phyloP scores from a whole-genome alignment of 2,329 filamentous ascomycete genomes.

The Trichophyton benhamiae region DNA sequence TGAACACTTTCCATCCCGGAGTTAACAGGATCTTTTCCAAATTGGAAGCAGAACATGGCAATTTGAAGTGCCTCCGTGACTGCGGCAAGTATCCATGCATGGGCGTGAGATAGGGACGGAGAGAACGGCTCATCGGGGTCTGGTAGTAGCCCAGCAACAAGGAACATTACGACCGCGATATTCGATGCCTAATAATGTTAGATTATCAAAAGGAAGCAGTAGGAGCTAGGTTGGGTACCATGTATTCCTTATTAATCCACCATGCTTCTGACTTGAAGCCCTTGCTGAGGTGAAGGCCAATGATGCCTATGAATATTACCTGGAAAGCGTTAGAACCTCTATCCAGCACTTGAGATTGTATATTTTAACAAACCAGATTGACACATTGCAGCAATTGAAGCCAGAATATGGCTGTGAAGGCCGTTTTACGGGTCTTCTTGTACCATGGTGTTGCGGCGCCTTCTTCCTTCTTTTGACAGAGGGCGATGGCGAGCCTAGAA shows the following conservation, averaged over 20 bases:
- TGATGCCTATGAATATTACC: background rate
- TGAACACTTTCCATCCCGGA: background rate
- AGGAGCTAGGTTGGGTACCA: background rate
- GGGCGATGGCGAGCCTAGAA: background rate
- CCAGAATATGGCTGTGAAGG: background rate
- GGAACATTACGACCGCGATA: background rate
- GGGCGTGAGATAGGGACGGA: background rate
- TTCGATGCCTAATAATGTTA: background rate
- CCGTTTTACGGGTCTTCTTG: background rate
- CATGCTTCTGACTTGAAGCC: background rate
- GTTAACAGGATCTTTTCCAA: background rate
- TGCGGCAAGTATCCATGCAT: background rate
- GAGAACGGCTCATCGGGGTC: background rate
- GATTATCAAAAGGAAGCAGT: background rate
- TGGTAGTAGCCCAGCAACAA: background rate
- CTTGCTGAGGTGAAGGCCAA: background rate
- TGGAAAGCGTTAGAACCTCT: background rate
- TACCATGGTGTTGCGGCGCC: background rate
- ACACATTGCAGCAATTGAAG: background rate
- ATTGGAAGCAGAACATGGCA: background rate
- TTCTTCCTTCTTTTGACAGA: background rate
- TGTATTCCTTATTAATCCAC: background rate
- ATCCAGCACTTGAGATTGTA: background rate
- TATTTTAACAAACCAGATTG: background rate
- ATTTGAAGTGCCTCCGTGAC: background rate